Evolutionary conservation across 2,329 filamentous ascomycete species (phyloP).

Genomic region (Phoma sp.): DNA sequence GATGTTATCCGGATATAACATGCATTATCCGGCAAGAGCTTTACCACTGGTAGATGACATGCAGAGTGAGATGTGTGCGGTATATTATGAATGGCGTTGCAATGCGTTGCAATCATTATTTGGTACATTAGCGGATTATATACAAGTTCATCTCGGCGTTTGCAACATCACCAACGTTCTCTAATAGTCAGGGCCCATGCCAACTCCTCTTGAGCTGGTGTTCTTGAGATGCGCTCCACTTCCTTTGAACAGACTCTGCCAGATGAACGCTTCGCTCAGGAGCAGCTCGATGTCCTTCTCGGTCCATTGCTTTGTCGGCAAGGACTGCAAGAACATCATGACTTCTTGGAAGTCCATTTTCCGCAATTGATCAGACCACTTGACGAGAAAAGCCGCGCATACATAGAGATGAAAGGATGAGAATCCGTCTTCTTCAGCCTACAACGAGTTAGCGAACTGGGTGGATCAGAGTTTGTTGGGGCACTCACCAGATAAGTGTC

Average conservation of each 20-base stretch:
- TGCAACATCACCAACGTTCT: constrained; percentile 17
- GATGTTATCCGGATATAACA: constrained; percentile 9
- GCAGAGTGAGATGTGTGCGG: neutral
- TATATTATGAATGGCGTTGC: neutral
- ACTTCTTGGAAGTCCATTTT: constrained; percentile 99
- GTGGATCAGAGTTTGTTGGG: neutral
- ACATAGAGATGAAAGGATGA: constrained; percentile 98
- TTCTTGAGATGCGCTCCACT: constrained; percentile 81
- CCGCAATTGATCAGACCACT: constrained; percentile 93
- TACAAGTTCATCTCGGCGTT: constrained; percentile 18
- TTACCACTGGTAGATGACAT: neutral
- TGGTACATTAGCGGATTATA: constrained; percentile 16
- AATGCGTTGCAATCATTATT: constrained; percentile 5
- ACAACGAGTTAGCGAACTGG: constrained; percentile 21
- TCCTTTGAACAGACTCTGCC: constrained; percentile 96
- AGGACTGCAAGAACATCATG: constrained; percentile 98
- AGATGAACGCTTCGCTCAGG: constrained; percentile 96
- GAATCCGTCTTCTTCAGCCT: constrained; percentile 99
- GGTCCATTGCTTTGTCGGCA: constrained; percentile 93
- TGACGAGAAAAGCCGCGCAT: constrained; percentile 95
- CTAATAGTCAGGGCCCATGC: constrained; percentile 48
- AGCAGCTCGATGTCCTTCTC: constrained; percentile 98
- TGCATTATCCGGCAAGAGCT: constrained; percentile 8
- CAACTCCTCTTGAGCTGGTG: constrained; percentile 46
- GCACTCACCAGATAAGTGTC: constrained; percentile 90